Evolutionary conservation across 805 yeast species (phyloP).

Genomic region (Candida andamanensis): DNA sequence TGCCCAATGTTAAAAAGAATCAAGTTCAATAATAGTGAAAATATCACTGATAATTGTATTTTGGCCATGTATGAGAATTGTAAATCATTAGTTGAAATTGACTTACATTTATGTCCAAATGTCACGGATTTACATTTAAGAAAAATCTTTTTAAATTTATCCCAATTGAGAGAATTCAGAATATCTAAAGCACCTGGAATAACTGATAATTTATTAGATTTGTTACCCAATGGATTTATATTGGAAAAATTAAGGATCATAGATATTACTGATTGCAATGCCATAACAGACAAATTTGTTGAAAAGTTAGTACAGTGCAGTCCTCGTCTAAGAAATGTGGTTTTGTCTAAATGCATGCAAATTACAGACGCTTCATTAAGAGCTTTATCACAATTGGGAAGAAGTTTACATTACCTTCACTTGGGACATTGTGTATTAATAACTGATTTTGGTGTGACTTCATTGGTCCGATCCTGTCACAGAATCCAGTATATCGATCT

Average conservation of each 20-base stretch:
- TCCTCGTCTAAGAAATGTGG: conserved; percentile 83
- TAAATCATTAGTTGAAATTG: conserved; percentile 81
- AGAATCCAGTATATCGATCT: conserved; percentile 88
- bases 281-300: conserved; percentile 74
- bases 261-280: conserved; percentile 79
- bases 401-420: conserved; percentile 82
- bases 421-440: conserved; percentile 90
- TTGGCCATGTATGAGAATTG: conserved; percentile 62
- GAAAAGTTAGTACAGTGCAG: conserved; percentile 68
- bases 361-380: conserved; percentile 78
- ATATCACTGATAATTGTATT: conserved; percentile 61
- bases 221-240: conserved; percentile 42
- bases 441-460: conserved; percentile 82
- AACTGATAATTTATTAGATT: conserved; percentile 59
- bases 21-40: conserved; percentile 67
- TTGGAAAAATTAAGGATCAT: conserved; percentile 71
- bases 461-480: conserved; percentile 70
- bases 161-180: conserved; percentile 80
- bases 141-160: conserved; percentile 52
- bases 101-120: conserved; percentile 74
- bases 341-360: conserved; percentile 81
- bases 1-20: conserved; percentile 80
- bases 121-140: conserved; percentile 62
- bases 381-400: conserved; percentile 67
- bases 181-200: conserved; percentile 68